Percentiles rank a stretch among this genome's conserved stretches.
phyloP scores from a whole-genome alignment of 345 rosid genomes.

The Lagerstroemia speciosa region DNA sequence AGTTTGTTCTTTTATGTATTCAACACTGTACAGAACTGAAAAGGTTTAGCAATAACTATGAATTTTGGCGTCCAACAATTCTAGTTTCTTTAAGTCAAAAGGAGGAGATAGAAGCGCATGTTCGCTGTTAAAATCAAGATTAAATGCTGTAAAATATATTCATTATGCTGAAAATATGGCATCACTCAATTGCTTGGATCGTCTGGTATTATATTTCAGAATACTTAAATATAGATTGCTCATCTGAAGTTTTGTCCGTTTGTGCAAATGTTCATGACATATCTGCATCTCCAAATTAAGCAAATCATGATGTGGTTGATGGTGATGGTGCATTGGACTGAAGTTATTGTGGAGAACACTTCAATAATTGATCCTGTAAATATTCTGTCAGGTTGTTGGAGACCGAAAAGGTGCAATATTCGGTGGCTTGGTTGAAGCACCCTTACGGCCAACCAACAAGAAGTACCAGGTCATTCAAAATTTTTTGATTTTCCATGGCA shows the following conservation, averaged over 20 bases:
- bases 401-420: slow-evolving; percentile 86
- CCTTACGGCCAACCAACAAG: slow-evolving; percentile 62
- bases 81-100: not conserved
- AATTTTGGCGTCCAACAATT: not conserved
- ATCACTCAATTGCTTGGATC: not conserved
- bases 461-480: slow-evolving; percentile 59
- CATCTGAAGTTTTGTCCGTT: not conserved
- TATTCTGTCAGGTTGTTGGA: slow-evolving; percentile 64
- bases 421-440: slow-evolving; percentile 95
- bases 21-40: not conserved
- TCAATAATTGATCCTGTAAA: not conserved
- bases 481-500: not conserved
- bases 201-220: not conserved
- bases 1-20: not conserved
- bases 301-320: not conserved
- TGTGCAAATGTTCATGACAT: not conserved
- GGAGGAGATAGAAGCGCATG: not conserved
- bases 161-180: not conserved
- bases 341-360: not conserved
- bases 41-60: not conserved
- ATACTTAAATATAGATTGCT: not conserved
- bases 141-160: not conserved
- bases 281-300: not conserved
- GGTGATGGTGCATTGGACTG: not conserved
- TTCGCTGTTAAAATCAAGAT: not conserved